A percentile compares a stretch with the other conserved stretches of the same genome.
These are phyloP conservation scores for Tulasnella sp. DNA, from an alignment of 768 basidiomycete genomes.

Conservation along the genomic window DNA sequence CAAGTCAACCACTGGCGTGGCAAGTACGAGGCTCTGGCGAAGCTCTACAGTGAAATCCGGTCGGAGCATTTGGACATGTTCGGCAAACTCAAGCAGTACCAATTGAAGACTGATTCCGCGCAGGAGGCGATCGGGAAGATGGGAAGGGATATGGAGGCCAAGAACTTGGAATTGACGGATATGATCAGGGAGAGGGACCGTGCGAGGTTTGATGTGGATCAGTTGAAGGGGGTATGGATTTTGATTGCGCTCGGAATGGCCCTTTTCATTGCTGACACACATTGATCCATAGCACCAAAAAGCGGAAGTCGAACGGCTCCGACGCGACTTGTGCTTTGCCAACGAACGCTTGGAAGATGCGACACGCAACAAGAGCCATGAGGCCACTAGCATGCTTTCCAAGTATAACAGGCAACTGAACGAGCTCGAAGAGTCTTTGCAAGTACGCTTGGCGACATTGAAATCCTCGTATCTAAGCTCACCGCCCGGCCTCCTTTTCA, in stretches of 20 bases:
- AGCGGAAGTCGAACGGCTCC: slow-evolving; percentile 86
- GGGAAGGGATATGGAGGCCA: slow-evolving; percentile 96
- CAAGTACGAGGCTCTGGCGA: slow-evolving; percentile 97
- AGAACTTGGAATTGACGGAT: slow-evolving; percentile 95
- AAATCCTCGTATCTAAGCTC: not conserved
- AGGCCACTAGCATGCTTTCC: slow-evolving; percentile 76
- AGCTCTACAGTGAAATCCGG: slow-evolving; percentile 95
- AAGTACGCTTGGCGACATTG: slow-evolving; percentile 43
- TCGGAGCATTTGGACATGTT: slow-evolving; percentile 97
- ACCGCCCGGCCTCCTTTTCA: slow-evolving; percentile 31
- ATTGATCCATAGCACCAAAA: slow-evolving; percentile 58
- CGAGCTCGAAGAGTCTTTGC: slow-evolving; percentile 91
- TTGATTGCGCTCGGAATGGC: not conserved
- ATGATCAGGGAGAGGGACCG: slow-evolving; percentile 98
- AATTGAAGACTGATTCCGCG: slow-evolving; percentile 95
- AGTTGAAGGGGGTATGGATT: slow-evolving; percentile 60
- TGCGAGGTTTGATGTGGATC: slow-evolving; percentile 89
- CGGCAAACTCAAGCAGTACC: slow-evolving; percentile 92
- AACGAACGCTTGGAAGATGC: slow-evolving; percentile 98
- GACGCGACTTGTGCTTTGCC: slow-evolving; percentile 86
- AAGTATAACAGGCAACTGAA: slow-evolving; percentile 95
- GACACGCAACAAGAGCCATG: slow-evolving; percentile 81
- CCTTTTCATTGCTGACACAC: not conserved
- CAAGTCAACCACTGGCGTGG: slow-evolving; percentile 96
- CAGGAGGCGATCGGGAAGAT: slow-evolving; percentile 97